Percentiles rank a stretch among this genome's conserved stretches.
These are phyloP conservation scores for Globisporangium parvum DNA, from an alignment of 352 stramenopile species.

Conservation along the genomic window DNA sequence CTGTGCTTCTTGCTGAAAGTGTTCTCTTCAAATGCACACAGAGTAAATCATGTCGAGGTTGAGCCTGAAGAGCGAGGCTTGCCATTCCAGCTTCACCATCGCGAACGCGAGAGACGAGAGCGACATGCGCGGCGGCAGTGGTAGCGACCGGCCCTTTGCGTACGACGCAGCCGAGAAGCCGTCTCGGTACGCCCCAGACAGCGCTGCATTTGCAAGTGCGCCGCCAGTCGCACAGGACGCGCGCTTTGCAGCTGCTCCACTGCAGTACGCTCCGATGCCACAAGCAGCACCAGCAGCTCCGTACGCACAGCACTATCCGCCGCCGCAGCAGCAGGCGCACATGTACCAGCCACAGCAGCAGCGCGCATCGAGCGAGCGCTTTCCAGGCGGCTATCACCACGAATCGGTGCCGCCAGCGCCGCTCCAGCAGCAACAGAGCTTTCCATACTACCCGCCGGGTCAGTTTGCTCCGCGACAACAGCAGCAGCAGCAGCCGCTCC, in stretches of 20 bases:
- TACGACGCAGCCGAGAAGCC: not conserved
- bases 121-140: slow-evolving; percentile 16
- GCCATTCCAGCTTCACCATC: no score
- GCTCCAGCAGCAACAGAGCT: slow-evolving; percentile 1
- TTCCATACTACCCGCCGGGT: not conserved
- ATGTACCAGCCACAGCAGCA: not conserved
- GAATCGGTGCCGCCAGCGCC: not conserved
- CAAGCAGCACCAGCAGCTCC: not conserved
- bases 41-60: no score
- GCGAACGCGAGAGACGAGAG: no score
- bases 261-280: not conserved
- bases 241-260: not conserved
- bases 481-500: slow-evolving; percentile 1
- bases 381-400: not conserved
- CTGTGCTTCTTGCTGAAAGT: no score
- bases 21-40: no score
- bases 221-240: not conserved
- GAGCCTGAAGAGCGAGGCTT: no score
- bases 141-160: not conserved
- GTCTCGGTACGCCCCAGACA: not conserved
- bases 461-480: not conserved
- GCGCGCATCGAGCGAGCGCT: not conserved
- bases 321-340: not conserved
- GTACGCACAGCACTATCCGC: not conserved
- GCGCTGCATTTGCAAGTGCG: not conserved